These are phyloP conservation scores for Phytophthora chlamydospora DNA, from an alignment of 352 stramenopile species.

Conservation along the genomic window DNA sequence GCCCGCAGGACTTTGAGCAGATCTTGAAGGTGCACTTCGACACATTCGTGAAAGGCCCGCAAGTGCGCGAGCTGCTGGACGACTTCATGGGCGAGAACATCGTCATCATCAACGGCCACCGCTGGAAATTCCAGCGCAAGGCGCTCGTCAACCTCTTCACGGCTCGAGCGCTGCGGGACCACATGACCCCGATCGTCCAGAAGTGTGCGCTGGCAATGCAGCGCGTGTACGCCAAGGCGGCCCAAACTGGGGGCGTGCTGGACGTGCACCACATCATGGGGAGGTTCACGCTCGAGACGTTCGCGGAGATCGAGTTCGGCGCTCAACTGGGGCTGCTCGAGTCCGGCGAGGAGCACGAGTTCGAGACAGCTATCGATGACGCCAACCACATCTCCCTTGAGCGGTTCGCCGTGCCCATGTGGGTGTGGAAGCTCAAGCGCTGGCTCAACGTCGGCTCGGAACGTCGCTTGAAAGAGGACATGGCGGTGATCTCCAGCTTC, in stretches of 20 bases:
- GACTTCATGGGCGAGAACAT: constrained; percentile 59
- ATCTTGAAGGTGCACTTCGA: constrained; percentile 60
- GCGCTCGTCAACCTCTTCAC: constrained; percentile 51
- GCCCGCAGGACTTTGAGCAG: constrained; percentile 53
- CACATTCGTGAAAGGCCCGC: constrained; percentile 52
- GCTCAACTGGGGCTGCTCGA: constrained; percentile 42
- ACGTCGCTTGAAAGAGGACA: constrained; percentile 22
- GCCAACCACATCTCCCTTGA: constrained; percentile 38
- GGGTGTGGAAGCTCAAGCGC: constrained; percentile 54
- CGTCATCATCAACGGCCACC: constrained; percentile 49
- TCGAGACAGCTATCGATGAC: constrained; percentile 45
- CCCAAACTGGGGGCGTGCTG: constrained; percentile 7
- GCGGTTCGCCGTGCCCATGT: constrained; percentile 38
- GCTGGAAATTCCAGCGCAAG: constrained; percentile 57
- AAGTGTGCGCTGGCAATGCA: constrained; percentile 40
- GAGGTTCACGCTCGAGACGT: constrained; percentile 49
- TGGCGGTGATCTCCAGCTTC: constrained; percentile 38
- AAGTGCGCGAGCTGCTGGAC: constrained; percentile 41
- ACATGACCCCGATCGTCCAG: constrained; percentile 45
- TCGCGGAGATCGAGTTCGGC: constrained; percentile 56
- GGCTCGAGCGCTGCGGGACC: constrained; percentile 38
- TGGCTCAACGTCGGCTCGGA: constrained; percentile 48
- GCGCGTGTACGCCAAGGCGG: constrained; percentile 23
- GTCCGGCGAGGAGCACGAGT: constrained; percentile 32
- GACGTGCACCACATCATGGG: constrained; percentile 45